A percentile compares a stretch with the other conserved stretches of the same genome.
These are phyloP conservation scores for Taiozyma sp. DNA, from an alignment of 1,139 yeast species.

Conservation along the genomic window DNA sequence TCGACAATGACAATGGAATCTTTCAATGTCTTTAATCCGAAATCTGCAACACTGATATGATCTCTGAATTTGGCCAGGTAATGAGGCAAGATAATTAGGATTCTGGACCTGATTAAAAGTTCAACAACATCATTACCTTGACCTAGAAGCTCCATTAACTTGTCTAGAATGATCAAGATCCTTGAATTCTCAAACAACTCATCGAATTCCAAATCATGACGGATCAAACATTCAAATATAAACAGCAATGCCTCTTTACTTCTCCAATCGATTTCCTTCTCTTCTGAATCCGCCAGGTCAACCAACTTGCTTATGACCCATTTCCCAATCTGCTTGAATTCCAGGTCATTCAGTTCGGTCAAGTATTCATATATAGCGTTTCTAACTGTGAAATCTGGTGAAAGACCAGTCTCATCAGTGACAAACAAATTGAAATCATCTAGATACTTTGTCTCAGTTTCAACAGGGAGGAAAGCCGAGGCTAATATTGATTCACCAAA, in stretches of 20 bases:
- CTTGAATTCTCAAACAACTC: slow-evolving; percentile 1
- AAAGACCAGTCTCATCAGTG: slow-evolving; percentile 65
- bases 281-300: slow-evolving; percentile 1
- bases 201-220: slow-evolving; percentile 4
- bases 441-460: slow-evolving; percentile 31
- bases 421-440: slow-evolving; percentile 65
- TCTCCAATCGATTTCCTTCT: slow-evolving; percentile 19
- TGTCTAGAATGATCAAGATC: slow-evolving; percentile 8
- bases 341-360: slow-evolving; percentile 27
- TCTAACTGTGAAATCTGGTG: slow-evolving; percentile 42
- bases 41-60: slow-evolving; percentile 29
- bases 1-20: slow-evolving; percentile 31
- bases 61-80: slow-evolving; percentile 46
- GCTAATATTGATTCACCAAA: slow-evolving; percentile 9
- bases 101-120: slow-evolving; percentile 35
- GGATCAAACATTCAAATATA: slow-evolving; percentile 21
- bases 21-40: slow-evolving; percentile 36
- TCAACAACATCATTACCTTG: slow-evolving; percentile 8
- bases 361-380: slow-evolving; percentile 49
- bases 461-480: slow-evolving; percentile 14
- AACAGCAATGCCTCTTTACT: slow-evolving; percentile 28
- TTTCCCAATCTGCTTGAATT: slow-evolving; percentile 19
- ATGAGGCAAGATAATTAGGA: slow-evolving; percentile 47
- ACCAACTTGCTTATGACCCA: not conserved
- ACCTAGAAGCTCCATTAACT: slow-evolving; percentile 6